A percentile compares a stretch with the other conserved stretches of the same genome.
phyloP scores from a whole-genome alignment of 768 basidiomycete genomes.

The Russula vinacea region DNA sequence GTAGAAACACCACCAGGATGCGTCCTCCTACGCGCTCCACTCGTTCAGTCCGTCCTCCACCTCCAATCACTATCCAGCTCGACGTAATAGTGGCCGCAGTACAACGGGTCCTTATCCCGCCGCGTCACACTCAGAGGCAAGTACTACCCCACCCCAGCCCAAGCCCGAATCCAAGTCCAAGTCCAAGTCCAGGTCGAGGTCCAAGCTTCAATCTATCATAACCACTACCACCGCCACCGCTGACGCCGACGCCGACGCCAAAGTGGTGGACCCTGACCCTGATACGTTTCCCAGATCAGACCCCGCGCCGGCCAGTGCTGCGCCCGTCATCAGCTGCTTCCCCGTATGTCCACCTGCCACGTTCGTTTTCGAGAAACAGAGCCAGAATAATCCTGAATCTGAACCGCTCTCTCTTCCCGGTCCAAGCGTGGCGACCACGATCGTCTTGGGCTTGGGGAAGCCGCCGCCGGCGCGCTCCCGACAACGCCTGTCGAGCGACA shows the following conservation, averaged over 20 bases:
- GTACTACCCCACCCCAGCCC: background rate
- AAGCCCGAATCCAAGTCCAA: too few species aligned
- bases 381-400: background rate
- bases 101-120: background rate
- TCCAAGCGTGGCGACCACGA: background rate
- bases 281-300: background rate
- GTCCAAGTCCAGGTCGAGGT: background rate
- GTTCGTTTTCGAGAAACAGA: constrained; percentile 13
- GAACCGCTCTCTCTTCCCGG: background rate
- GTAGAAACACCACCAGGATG: constrained; percentile 30
- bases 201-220: background rate
- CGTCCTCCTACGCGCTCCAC: constrained; percentile 33
- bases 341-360: constrained; percentile 2
- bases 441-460: constrained; percentile 9
- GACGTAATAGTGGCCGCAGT: background rate
- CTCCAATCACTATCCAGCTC: constrained; percentile 10
- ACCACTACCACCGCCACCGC: background rate
- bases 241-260: background rate
- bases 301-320: background rate
- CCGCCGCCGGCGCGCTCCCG: constrained; percentile 37
- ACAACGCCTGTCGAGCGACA: constrained; percentile 41
- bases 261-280: background rate
- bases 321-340: constrained; percentile 4
- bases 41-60: constrained; percentile 33
- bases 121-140: background rate